Evolutionary conservation across 1,139 yeast species (phyloP), one percentile per base, ranked within the genome.

Genomic region (Geotrichum carabidarum): DNA sequence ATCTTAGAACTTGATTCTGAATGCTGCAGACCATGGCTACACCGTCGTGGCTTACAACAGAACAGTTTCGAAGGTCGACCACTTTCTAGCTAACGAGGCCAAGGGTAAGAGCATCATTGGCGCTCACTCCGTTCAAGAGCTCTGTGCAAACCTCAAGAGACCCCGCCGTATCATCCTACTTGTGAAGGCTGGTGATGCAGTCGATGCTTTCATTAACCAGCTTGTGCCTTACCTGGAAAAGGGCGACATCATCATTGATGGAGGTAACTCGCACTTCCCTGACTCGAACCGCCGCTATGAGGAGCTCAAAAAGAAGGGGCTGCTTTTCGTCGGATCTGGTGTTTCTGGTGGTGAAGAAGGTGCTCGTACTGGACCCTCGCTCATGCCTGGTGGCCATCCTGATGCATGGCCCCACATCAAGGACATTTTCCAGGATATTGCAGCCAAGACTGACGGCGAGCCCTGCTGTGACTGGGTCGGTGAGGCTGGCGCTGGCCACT

Each of bases 391-490:
- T 84, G 99, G 99, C 72, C 87, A 90, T 73, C 81, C 79, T 65
- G 97, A 87, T 68, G 99, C 99, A 63, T 93, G 99, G 99, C 98
- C 98, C 63, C 95, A 89, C 76, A 86, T 93, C 71, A 93, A 93
- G 83, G 84, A 82, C 59, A 93, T 93, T 69, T 91, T 93, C 90
- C 99, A 93, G 79, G 82, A 91, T 59, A 87, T 93, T 68, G 78
- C 98, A 57, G 99, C 99, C 70, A 89, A 93, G 80, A 75, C 95
- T 60, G 97, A 93, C 69, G 97, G 96, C 67, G 97, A 93, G 78
- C 96, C 99, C 71, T 93, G 99, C 79, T 93, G 99, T 78, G 99
- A 93, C 82, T 93, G 99, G 99, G 97, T 93, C 68, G 99, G 99
- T 70, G 95, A 91, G 67, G 96, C 95, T 58, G 99, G 99, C 75